Evolutionary conservation across 2,329 filamentous ascomycete genomes (phyloP), one percentile per base, ranked within the genome.

Genomic region (Cercospora citrullina): DNA sequence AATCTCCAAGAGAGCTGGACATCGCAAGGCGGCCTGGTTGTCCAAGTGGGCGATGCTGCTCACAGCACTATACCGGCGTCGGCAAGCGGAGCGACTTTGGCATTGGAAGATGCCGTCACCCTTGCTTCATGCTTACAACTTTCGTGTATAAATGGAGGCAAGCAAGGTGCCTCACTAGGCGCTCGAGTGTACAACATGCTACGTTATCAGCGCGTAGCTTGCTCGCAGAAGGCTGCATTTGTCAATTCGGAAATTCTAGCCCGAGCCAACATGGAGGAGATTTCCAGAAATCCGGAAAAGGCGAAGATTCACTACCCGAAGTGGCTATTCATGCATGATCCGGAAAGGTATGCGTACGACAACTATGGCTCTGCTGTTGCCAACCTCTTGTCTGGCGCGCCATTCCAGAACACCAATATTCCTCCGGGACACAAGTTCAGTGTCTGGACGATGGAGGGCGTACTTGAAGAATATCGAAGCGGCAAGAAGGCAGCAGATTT

Each of bases 141-240:
- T 10, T 45, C 59, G 16, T 81, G 80, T 63, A 77, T 77, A 3
- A 78, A 79, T 26, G 73, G 82, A 33, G 75, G 79, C 1, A 65
- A 71, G 69, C 71, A n/a, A 58, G 68, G n/a, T 76, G 77, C 12
- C 79, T 79, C 66, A 78, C 78, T 42, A 73, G 77, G 39, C 66
- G 65, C 55, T 36, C 31, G 42, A 48, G 48, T 55, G 36, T 51
- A 28, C 39, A 42, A 31, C 48, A 64, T 80, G 81, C 31, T 85
- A 83, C 75, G 80, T 81, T 68, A 81, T 82, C 61, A 83, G 81
- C 60, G 53, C 16, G 53, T 57, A 12, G 78, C 80, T 5, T 85
- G 83, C 75, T 81, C 81, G 1, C 83, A 84, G 66, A 84, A 84
- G 66, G 79, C 84, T 39, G 80, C 81, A 51, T 83, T 83, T 76